phyloP scores from a whole-genome alignment of 495 filamentous ascomycete species.

The Hypoxylon trugodes region DNA sequence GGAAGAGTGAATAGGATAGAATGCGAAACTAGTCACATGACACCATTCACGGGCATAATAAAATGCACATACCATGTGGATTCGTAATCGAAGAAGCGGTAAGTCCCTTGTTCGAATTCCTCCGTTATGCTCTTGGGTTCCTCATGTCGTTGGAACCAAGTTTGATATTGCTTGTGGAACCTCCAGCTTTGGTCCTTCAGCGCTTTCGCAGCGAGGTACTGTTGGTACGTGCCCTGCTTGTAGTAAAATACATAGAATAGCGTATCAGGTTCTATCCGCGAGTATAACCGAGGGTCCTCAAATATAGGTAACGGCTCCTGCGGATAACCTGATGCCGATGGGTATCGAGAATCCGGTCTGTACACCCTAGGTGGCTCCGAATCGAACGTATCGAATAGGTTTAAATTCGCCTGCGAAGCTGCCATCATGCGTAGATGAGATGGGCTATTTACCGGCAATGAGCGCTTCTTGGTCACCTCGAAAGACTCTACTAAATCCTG shows the following conservation, averaged over 20 bases:
- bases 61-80: conserved; percentile 85
- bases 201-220: conserved; percentile 95
- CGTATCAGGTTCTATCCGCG: conserved; percentile 89
- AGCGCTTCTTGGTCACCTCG: conserved; percentile 78
- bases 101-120: conserved; percentile 97
- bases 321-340: conserved; percentile 83
- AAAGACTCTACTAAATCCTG: conserved; percentile 91
- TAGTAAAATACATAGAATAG: conserved; percentile 99
- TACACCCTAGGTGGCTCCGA: conserved; percentile 84
- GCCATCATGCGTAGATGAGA: conserved; percentile 76
- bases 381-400: conserved; percentile 71
- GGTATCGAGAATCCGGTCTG: conserved; percentile 72
- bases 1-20: too few species aligned
- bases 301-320: conserved; percentile 90
- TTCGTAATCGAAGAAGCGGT: conserved; percentile 99
- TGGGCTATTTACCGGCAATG: conserved; percentile 63
- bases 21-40: too few species aligned
- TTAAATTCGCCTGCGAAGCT: conserved; percentile 72
- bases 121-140: conserved; percentile 98
- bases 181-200: conserved; percentile 97
- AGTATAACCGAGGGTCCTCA: conserved; percentile 87
- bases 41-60: too few species aligned
- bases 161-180: conserved; percentile 99
- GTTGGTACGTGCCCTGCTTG: conserved; percentile 93
- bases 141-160: conserved; percentile 98